A percentile compares a stretch with the other conserved stretches of the same genome.
These are phyloP conservation scores for Chlamydomonas sp. DNA, from an alignment of 139 green algal genomes.

Conservation along the genomic window DNA sequence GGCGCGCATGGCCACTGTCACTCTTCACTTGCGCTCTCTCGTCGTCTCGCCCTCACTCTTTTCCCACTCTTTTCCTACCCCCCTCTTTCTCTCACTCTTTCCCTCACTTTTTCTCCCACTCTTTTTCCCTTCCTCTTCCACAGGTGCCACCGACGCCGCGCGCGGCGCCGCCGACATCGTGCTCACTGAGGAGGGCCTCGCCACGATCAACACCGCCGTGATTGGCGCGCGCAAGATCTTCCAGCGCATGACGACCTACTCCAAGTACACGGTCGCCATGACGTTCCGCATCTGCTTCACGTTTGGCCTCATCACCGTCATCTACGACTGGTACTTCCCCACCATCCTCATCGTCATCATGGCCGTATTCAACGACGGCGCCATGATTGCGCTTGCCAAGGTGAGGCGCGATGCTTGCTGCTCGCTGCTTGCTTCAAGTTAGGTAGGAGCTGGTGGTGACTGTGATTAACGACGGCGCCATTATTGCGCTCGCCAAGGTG, in stretches of 20 bases:
- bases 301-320: conserved; percentile 72
- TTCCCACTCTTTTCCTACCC: too few relatives aligned
- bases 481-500: conserved; percentile 80
- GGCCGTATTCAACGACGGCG: conserved; percentile 82
- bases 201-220: conserved; percentile 62
- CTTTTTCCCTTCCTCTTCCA: too few relatives aligned
- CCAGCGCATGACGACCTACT: conserved; percentile 84
- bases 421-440: too few relatives aligned
- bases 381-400: conserved; percentile 83
- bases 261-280: conserved; percentile 81
- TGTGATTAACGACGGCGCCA: conserved; percentile 81
- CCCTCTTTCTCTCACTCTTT: too few relatives aligned
- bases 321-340: conserved; percentile 81
- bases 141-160: conserved; percentile 74
- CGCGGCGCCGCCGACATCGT: conserved; percentile 79
- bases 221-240: conserved; percentile 80
- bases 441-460: too few relatives aligned
- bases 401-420: too few relatives aligned
- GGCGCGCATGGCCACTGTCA: background rate
- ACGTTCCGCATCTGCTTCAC: conserved; percentile 84
- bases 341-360: conserved; percentile 80
- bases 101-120: too few relatives aligned
- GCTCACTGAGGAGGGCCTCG: conserved; percentile 45
- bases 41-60: conserved; percentile 35
- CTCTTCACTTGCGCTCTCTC: background rate